A percentile compares a stretch with the other conserved stretches of the same genome.
Conservation (phyloP, 1,284 basidiomycete species). For the Athelia sp. region DNA sequence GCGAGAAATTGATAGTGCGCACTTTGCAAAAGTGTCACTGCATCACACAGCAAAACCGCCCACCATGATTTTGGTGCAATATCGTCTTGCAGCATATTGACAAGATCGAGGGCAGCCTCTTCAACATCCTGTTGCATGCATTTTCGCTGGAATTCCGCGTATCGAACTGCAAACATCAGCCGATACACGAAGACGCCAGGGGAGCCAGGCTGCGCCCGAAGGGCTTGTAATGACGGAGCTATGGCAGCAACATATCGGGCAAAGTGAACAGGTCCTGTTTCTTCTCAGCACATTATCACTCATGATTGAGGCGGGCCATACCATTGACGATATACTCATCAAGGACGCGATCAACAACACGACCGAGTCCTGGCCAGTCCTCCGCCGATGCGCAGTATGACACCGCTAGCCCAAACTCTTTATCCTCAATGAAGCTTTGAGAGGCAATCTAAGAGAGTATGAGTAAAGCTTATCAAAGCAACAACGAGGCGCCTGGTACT, state of each 20-base stretch:
- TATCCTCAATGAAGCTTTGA: slow-evolving; percentile 56
- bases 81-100: slow-evolving; percentile 64
- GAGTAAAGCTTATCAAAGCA: slow-evolving; percentile 6
- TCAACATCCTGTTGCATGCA: slow-evolving; percentile 45
- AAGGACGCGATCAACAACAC: slow-evolving; percentile 63
- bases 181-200: slow-evolving; percentile 64
- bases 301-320: slow-evolving; percentile 22
- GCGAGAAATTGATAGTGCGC: slow-evolving; percentile 24
- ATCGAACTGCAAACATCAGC: slow-evolving; percentile 67
- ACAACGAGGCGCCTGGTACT: slow-evolving; percentile 5
- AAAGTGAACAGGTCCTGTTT: slow-evolving; percentile 54
- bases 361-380: slow-evolving; percentile 74
- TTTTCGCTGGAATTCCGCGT: slow-evolving; percentile 69
- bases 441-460: slow-evolving; percentile 55
- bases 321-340: slow-evolving; percentile 65
- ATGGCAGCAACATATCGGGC: slow-evolving; percentile 59
- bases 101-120: slow-evolving; percentile 59
- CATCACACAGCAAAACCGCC: slow-evolving; percentile 66
- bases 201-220: slow-evolving; percentile 39
- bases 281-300: slow-evolving; percentile 2
- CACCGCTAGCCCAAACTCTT: slow-evolving; percentile 70
- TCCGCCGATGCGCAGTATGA: slow-evolving; percentile 75
- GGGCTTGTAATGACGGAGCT: slow-evolving; percentile 60
- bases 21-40: slow-evolving; percentile 54
- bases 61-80: slow-evolving; percentile 74